Evolutionary conservation across 2,329 filamentous ascomycete species (phyloP), one percentile per base, ranked within the genome.

Genomic region (Colletotrichum godetiae): DNA sequence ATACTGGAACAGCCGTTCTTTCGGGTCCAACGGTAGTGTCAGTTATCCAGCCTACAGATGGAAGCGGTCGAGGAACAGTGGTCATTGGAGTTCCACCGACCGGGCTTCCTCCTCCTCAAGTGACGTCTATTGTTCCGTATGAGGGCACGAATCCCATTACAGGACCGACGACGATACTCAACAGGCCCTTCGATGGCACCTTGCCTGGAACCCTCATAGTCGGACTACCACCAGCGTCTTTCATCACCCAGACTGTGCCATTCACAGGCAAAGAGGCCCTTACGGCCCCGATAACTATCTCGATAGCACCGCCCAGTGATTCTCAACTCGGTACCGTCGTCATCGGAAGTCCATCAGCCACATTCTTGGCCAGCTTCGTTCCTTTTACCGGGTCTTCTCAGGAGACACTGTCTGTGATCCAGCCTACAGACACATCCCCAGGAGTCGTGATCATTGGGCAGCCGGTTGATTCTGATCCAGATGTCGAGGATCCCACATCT

Each of bases 391-490:
- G 37, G 4, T 24, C 55, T 27, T 22, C 64, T 67, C n/a, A 46
- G 37, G 11, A 57, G 15, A 74, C 63, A 3, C 35, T 74, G 13
- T 58, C 61, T 2, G 74, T 68, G 31, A 67, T 75, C 8, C 29
- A 31, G 53, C 60, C 64, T n/a, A 60, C 59, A 27, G 72, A n/a
- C 1, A 68, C 53, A 1, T 37, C 10, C 6, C 52, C 22, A 4
- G 74, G 75, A 2, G 74, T 73, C 0, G 42, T 76, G 0, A 33
- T 76, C 4, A 68, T 75, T n/a, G 58, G 58, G 4, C 15, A 68
- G 13, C 33, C 42, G 5, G 42, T 7, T 11, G 70, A 64, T 10
- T 57, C 57, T 5, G 59, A 12, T 1, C 62, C 62, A 13, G 73
- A 68, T 4, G 72, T 68, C 1, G 13, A 68, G 3, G n/a, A 72